Base-by-base conservation (phyloP, 345 rosid genomes). In the Turnera subulata region DNA sequence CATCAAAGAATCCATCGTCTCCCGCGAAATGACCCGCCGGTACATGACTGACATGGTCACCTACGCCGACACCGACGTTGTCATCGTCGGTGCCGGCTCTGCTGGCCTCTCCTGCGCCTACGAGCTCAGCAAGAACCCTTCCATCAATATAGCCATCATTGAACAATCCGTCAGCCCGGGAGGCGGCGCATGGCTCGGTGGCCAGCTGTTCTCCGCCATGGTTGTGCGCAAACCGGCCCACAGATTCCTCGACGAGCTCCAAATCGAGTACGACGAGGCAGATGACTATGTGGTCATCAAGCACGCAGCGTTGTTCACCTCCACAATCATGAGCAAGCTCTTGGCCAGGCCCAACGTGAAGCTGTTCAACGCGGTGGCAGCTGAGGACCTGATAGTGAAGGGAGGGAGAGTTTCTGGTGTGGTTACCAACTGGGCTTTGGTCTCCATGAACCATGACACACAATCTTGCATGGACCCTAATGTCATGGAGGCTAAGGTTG, bases 381-480 rank as follows among this genome's bases (percentile, higher is more conserved):
- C 80, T 1, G 96, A 91, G 81, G 97, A 91, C 64, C 55, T 91
- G 77, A 85, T 91, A 0, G 97, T 91, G 46, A 91, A 91, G 62
- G 77, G 70, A 46, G 75, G 78, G 53, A 77, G 85, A 66, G 94
- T 91, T 0, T 76, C 72, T n/a, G 97, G 97, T 13, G 96, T 91
- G 35, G 97, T 88, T 53, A 91, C 97, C n/a, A 91, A 91, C 76
- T 91, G 97, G 96, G 96, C 97, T 11, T 66, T 91, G 38, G 97
- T 91, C 29, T 85, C 97, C 4, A 82, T 83, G 91, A 91, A 85
- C 87, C 97, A 90, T 18, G 84, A 87, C 77, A 82, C 96, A 53
- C 97, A 91, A 59, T 91, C 96, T n/a, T 85, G 97, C 63, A 88
- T 91, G 97, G 97, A 91, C 77, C 96, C 96, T 0, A 91, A 91